Evolutionary conservation across 2,329 filamentous ascomycete species (phyloP), one percentile per base, ranked within the genome.

Genomic region (Penicillium sp.): DNA sequence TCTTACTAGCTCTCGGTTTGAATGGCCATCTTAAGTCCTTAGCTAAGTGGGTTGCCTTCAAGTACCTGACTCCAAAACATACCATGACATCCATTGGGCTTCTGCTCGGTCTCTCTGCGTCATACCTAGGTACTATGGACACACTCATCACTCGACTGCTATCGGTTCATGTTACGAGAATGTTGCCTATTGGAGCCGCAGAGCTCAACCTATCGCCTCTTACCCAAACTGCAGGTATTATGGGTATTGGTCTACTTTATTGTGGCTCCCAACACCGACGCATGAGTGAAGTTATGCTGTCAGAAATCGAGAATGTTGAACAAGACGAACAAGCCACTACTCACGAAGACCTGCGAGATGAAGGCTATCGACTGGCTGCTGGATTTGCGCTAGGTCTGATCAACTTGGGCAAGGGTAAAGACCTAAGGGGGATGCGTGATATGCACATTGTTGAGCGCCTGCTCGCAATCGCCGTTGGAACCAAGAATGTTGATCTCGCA

Each of bases 271-370:
- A 98, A 68, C 96, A 99, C 75, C 90, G 96, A 29, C 88, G 96
- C 37, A 99, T 99, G 95, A 98, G 92, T 70, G 95, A 99, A 73
- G 91, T 98, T 19, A 97, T 99, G 91, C 85, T 99, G 50, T 98
- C 93, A 0, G 95, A 99, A 72, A 95, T 99, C 59, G 92, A 97
- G 71, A 89, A 93, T 61, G 83, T 91, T 51, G 91, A 95, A 26
- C 84, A 90, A 37, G 90, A 93, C 52, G 93, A 97, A 58, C 80
- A 81, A 5, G 80, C 81, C 26, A 75, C 80, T 52, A 79, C 82
- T 8, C 89, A 93, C 56, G 91, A 96, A 67, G 87, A 87, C 22
- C 77, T 98, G 48, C 87, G 93, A 24, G 93, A 96, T 69, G 95
- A 99, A 77, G 93, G 93, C n/a, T 99, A 99, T 73, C 87, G 96